These are phyloP conservation scores for Candida tetrigidarum DNA, from an alignment of 1,139 yeast genomes.

Conservation along the genomic window DNA sequence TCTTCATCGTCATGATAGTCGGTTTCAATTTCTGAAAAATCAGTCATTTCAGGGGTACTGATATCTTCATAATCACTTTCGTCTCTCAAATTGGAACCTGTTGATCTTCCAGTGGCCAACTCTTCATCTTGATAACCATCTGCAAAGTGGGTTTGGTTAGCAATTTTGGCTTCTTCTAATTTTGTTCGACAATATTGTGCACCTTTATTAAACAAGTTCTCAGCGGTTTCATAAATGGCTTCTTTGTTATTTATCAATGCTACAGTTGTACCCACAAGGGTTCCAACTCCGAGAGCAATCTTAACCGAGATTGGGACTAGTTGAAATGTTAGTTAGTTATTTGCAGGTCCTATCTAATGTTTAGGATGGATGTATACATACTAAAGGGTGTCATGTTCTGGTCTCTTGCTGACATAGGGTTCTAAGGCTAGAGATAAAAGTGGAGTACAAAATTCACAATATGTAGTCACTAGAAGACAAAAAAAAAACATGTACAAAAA, in stretches of 20 bases:
- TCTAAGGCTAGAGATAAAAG: background rate
- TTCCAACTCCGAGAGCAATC: conserved; percentile 43
- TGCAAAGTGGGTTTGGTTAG: conserved; percentile 29
- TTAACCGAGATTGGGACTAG: conserved; percentile 45
- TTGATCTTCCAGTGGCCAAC: conserved; percentile 16
- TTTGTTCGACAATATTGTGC: conserved; percentile 38
- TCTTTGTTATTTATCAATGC: conserved; percentile 42
- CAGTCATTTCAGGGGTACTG: conserved; percentile 28
- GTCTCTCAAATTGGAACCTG: conserved; percentile 14
- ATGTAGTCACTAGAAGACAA: too few species aligned
- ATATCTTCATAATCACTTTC: conserved; percentile 24
- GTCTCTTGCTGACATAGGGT: background rate
- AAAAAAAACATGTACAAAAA: background rate
- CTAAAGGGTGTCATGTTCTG: conserved; percentile 8
- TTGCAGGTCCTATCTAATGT: too few species aligned
- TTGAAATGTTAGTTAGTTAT: conserved; percentile 14
- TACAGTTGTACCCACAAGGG: conserved; percentile 42
- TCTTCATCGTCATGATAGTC: conserved; percentile 16
- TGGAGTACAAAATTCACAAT: background rate
- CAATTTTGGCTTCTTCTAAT: conserved; percentile 25
- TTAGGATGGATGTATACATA: conserved; percentile 5
- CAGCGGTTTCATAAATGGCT: conserved; percentile 36
- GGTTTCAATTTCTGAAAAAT: conserved; percentile 15
- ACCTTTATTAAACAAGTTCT: conserved; percentile 35
- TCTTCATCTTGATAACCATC: conserved; percentile 30